Evolutionary conservation across 129 eudicot genomes (phyloP).

Genomic region (Tagetes erecta): DNA sequence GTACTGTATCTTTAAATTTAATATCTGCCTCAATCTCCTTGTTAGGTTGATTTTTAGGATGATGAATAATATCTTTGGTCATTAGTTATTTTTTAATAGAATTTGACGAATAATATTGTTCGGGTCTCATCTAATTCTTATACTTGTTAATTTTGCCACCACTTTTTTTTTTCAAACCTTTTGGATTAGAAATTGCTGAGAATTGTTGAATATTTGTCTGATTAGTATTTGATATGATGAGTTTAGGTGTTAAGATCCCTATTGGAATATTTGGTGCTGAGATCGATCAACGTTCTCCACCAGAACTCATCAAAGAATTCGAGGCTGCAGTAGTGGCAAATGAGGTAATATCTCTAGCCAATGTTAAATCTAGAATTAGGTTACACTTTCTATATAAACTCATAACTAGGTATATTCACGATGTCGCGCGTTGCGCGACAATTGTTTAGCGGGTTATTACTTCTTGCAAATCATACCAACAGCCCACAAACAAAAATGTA

Average conservation of each 20-base stretch:
- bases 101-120: background rate
- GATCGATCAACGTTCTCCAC: slow-evolving; percentile 64
- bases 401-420: no score
- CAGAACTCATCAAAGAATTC: slow-evolving; percentile 64
- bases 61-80: no score
- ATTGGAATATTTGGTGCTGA: slow-evolving; percentile 68
- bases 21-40: no score
- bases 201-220: background rate
- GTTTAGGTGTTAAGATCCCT: slow-evolving; percentile 75
- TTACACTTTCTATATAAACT: background rate
- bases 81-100: no score
- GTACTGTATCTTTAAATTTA: no score
- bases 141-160: background rate
- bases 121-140: background rate
- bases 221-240: background rate
- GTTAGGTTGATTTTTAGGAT: no score
- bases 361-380: slow-evolving; percentile 10
- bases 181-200: background rate
- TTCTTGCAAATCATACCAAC: no score
- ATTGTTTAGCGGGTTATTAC: no score
- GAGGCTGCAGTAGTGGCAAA: slow-evolving; percentile 57
- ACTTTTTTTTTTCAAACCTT: background rate
- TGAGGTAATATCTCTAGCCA: slow-evolving; percentile 45
- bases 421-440: no score
- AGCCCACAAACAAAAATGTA: no score